These are phyloP conservation scores for Ceratobasidium sp. DNA, from an alignment of 1,284 basidiomycete genomes.

Conservation along the genomic window DNA sequence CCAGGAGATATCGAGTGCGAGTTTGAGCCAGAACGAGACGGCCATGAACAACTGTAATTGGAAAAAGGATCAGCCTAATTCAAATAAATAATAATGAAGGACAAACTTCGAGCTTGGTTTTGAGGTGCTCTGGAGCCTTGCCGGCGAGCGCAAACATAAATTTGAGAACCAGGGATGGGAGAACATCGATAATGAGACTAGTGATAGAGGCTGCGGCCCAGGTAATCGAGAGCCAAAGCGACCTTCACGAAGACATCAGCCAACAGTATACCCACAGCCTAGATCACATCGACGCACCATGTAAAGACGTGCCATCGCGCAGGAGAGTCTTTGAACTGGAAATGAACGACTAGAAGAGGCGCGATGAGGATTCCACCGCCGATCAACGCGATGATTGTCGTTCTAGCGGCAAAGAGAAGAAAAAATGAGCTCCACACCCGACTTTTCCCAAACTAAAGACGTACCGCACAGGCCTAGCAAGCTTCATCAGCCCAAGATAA, in stretches of 20 bases:
- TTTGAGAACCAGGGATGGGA: constrained; percentile 70
- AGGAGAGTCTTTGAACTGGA: constrained; percentile 67
- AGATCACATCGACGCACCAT: constrained; percentile 63
- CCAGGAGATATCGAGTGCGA: constrained; percentile 74
- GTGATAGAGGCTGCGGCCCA: constrained; percentile 76
- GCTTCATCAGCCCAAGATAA: constrained; percentile 75
- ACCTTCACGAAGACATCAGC: constrained; percentile 59
- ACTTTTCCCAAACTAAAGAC: constrained; percentile 57
- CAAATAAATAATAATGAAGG: background rate
- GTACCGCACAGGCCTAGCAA: constrained; percentile 71
- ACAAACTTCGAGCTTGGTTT: constrained; percentile 74
- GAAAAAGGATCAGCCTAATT: background rate
- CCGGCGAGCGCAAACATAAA: constrained; percentile 68
- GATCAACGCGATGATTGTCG: constrained; percentile 59
- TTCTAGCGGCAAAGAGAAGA: constrained; percentile 44
- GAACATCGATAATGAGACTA: constrained; percentile 72
- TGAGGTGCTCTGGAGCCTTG: constrained; percentile 64
- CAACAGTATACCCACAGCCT: constrained; percentile 14
- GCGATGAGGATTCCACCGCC: constrained; percentile 75
- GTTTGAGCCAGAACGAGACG: constrained; percentile 77
- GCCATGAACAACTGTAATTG: constrained; percentile 71
- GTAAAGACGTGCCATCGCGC: constrained; percentile 62
- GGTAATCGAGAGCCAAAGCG: constrained; percentile 76
- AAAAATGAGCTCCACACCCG: constrained; percentile 5
- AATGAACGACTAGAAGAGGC: constrained; percentile 74